phyloP scores from a whole-genome alignment of 2,329 filamentous ascomycete species.

The Pleurostoma richardsiae region DNA sequence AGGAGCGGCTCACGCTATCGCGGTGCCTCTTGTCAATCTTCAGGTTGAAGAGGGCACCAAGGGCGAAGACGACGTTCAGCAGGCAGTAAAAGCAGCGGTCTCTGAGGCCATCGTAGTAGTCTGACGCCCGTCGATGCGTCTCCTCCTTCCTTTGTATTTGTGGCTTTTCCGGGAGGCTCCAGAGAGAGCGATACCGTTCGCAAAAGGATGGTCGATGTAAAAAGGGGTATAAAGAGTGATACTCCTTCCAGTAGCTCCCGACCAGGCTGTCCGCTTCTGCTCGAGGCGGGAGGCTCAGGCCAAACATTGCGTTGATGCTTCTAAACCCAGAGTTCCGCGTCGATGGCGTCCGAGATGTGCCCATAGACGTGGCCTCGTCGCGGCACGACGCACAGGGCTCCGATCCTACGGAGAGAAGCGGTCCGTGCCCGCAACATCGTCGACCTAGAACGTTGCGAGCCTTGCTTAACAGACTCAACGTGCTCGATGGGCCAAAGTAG shows the following conservation, averaged over 20 bases:
- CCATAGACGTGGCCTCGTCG: not conserved
- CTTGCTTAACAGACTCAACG: not conserved
- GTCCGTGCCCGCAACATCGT: not conserved
- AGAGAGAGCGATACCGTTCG: constrained; percentile 5
- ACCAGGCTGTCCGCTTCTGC: constrained; percentile 9
- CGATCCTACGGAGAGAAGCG: not conserved
- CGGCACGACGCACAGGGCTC: not conserved
- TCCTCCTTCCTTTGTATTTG: not conserved
- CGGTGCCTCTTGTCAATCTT: constrained; percentile 3
- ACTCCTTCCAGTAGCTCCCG: constrained; percentile 8
- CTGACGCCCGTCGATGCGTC: not conserved
- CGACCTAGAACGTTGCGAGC: not conserved
- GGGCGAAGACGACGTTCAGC: constrained; percentile 17
- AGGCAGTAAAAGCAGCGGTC: constrained; percentile 9
- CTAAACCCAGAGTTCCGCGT: not conserved
- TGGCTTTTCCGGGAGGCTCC: constrained; percentile 1
- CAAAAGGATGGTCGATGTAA: constrained; percentile 11
- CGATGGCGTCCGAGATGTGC: too few species aligned
- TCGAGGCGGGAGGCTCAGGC: constrained; percentile 6
- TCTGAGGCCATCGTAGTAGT: not conserved
- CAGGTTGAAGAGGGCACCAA: constrained; percentile 12
- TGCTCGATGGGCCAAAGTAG: not conserved
- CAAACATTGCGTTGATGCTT: not conserved
- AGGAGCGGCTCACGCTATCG: not conserved
- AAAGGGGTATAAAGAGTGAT: constrained; percentile 12